Evolutionary conservation across 2,329 filamentous ascomycete genomes (phyloP), one percentile per base, ranked within the genome.

Genomic region (Rutstroemia sydowiana): DNA sequence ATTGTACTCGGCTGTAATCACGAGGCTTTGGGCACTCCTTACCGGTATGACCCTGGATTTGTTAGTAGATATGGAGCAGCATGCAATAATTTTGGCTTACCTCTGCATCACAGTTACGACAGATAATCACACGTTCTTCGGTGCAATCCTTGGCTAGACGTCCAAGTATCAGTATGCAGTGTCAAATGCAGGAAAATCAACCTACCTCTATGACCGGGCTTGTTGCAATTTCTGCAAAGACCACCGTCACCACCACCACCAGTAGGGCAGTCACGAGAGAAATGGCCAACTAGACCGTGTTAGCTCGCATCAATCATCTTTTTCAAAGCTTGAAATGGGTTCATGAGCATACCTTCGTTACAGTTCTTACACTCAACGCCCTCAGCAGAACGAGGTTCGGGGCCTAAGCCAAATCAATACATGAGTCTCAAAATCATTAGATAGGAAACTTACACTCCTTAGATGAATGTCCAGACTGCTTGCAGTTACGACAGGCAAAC

Each of bases 401-500:
- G 59, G 54, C 65, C 59, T 61, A 14, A 18, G 26, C 18, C 32
- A 8, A 32, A 23, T 14, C 39, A 39, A 55, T 5, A 52, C 45
- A 9, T 36, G 13, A 13, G 31, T 5, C 34, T 26, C 28, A 28
- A n/a, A 40, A 4, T 1, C n/a, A 30, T 30, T 23, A 23, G 2
- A 30, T 7, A 23, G 7, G 20, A 10, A 39, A 53, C 59, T 52
- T 58, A 62, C 65, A 67, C 34, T 67, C 65, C 57, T 64, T 66
- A 16, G 57, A 55, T 9, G 45, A 52, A 55, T 68, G 65, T n/a
- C 65, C 65, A 26, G 59, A 61, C 45, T 42, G 68, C 61, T 77
- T 78, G 71, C 84, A 87, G 64, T 87, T 87, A 65, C 76, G 79
- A 75, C 84, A 87, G 7, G 79, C 81, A 58, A 77, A 82, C 52